Evolutionary conservation across 164 flowering plant genomes (phyloP), one percentile per base, ranked within the genome.

Genomic region (Magnolia kwangsiensis): DNA sequence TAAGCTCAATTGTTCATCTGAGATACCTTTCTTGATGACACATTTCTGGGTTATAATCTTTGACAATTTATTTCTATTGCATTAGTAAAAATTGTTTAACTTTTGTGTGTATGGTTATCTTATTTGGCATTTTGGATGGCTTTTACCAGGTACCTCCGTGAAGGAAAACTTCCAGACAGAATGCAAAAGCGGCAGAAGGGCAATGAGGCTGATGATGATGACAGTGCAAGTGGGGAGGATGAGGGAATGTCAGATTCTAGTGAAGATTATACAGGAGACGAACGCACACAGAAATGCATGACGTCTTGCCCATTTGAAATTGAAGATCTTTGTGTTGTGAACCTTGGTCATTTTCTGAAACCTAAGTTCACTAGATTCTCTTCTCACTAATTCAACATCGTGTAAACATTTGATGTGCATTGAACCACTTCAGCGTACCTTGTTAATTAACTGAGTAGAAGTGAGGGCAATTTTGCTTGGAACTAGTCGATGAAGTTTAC

Each of bases 161-260:
- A 87, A 79, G 90, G 87, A 75, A 89, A 83, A 85, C 90, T 93
- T 81, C 94, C 98, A 64, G 74, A 77, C n/a, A 82, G 76, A 82
- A 93, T 93, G 96, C 59, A 82, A 23, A 80, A 67, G 77, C 73
- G 86, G 82, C 98, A 84, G 82, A 80, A 85, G 74, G 82, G 81
- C 23, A 72, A 64, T 67, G 50, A 24, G 16, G 78, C 72, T 74
- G 88, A 86, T 80, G 83, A 77, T 58, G 76, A 72, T 78, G 86
- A 73, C 75, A 80, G 78, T 78, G 72, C 76, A 51, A 84, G 86
- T 81, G 90, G 75, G 74, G 88, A 83, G 65, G 91, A 86, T 69
- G 86, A 83, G 74, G 85, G 63, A 72, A 80, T 74, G 73, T 68
- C 63, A 73, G 85, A 81, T 76, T 88, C 89, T 31, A 84, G 72